Base-by-base conservation (phyloP, 163 green algal species). In the Botryococcus braunii region DNA sequence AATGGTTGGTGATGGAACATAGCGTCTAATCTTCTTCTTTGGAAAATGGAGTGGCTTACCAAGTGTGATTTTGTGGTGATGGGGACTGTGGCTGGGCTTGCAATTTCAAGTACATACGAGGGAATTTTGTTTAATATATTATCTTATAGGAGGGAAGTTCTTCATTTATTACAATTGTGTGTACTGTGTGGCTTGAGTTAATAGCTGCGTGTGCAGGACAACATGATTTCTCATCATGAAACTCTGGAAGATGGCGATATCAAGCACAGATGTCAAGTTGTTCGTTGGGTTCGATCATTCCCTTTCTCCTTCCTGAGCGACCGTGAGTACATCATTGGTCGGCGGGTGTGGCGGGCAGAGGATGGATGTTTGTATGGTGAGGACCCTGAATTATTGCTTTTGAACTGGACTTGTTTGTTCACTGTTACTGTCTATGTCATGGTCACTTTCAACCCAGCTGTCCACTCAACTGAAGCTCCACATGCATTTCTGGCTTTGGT, bases 201-300 rank as follows among this genome's bases (percentile, higher is more conserved):
- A n/a, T n/a, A n/a, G 27, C 60, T 65, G 8, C 23, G 66, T 40
- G 4, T 71, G 58, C 71, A 88, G 77, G 85, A 95, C 67, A 69
- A 70, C 4, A 89, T 92, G 84, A 86, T 93, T 60, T 78, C 82
- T 4, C 60, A 86, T 38, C 67, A 84, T 48, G 69, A 84, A 48
- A 74, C 91, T 31, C 55, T 95, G 66, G 85, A 93, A 78, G 75
- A 78, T 6, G 86, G 82, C 27, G 65, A 85, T 41, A 72, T 82
- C 27, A 56, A 68, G 34, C 46, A 85, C 38, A 72, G 89, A 0
- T 83, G 85, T 64, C 82, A 92, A 70, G 88, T 96, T 36, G 90
- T 96, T 64, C 82, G 85, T 70, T 96, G 90, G 90, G 61, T 90
- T 6, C 81, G 90, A 37, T 83, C 81, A 61, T 96, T 96, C 74